A percentile compares a stretch with the other conserved stretches of the same genome.
Evolutionary conservation across 768 basidiomycete species (phyloP).

Genomic region (Suillus sp.): DNA sequence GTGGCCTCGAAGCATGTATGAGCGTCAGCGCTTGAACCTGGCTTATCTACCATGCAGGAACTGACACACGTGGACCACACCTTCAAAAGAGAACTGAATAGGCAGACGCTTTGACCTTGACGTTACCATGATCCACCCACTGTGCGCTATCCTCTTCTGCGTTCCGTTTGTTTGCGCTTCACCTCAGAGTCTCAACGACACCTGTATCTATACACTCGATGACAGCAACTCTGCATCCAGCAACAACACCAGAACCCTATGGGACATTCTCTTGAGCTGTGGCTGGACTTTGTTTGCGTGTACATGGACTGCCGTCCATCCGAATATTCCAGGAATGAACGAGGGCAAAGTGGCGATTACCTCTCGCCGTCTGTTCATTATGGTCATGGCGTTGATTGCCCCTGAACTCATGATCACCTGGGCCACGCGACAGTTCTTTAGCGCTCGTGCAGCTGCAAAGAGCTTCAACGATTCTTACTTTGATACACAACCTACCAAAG

Average conservation of each 20-base stretch:
- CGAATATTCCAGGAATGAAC: slow-evolving; percentile 29
- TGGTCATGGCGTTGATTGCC: slow-evolving; percentile 27
- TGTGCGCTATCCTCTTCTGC: neutral
- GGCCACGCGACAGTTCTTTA: slow-evolving; percentile 31
- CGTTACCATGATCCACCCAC: neutral
- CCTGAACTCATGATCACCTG: slow-evolving; percentile 34
- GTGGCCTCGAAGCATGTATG: neutral
- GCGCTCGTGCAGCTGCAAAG: slow-evolving; percentile 15
- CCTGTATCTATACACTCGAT: neutral
- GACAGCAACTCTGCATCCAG: neutral
- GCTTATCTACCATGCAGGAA: neutral
- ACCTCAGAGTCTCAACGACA: neutral
- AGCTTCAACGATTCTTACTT: slow-evolving; percentile 6
- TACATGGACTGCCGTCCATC: slow-evolving; percentile 35
- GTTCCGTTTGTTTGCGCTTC: neutral
- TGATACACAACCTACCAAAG: neutral
- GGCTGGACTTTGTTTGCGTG: slow-evolving; percentile 31
- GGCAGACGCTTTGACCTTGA: neutral
- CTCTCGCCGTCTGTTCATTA: slow-evolving; percentile 18
- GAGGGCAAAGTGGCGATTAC: slow-evolving; percentile 11
- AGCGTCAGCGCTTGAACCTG: neutral
- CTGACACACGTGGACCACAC: neutral
- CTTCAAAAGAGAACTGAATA: neutral
- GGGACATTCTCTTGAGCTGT: slow-evolving; percentile 30
- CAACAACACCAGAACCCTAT: slow-evolving; percentile 15